Evolutionary conservation across 495 filamentous ascomycete genomes (phyloP).

Genomic region (Amniculicola lignicola): DNA sequence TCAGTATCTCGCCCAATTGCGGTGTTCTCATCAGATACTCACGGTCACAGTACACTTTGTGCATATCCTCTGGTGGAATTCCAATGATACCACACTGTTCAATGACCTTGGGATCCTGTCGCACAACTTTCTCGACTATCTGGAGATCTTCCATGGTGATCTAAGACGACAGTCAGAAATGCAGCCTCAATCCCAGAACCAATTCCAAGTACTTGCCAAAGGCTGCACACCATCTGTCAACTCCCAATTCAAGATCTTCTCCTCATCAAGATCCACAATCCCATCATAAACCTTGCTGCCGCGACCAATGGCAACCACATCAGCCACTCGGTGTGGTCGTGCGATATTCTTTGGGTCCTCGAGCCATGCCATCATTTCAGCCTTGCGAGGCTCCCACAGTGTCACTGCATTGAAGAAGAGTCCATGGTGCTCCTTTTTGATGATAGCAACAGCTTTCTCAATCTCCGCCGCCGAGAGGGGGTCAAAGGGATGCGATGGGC

Average conservation of each 20-base stretch:
- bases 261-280: slow-evolving; percentile 69
- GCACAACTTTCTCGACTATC: slow-evolving; percentile 75
- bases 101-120: slow-evolving; percentile 83
- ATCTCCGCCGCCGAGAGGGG: slow-evolving; percentile 78
- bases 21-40: slow-evolving; percentile 46
- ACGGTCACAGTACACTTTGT: slow-evolving; percentile 90
- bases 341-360: slow-evolving; percentile 57
- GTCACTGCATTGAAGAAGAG: slow-evolving; percentile 87
- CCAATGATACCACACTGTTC: slow-evolving; percentile 87
- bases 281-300: slow-evolving; percentile 84
- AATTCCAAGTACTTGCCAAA: slow-evolving; percentile 51
- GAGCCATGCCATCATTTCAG: slow-evolving; percentile 81
- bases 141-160: slow-evolving; percentile 96
- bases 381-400: slow-evolving; percentile 84
- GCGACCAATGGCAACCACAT: slow-evolving; percentile 80
- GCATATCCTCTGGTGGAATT: slow-evolving; percentile 82
- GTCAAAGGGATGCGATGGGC: slow-evolving; percentile 75
- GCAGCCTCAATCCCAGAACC: too few relatives aligned
- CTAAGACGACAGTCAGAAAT: too few relatives aligned
- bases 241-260: slow-evolving; percentile 73
- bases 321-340: slow-evolving; percentile 70
- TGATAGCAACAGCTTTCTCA: slow-evolving; percentile 63
- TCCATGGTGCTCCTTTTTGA: slow-evolving; percentile 66
- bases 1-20: slow-evolving; percentile 10
- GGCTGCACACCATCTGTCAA: slow-evolving; percentile 78